Conservation (phyloP, 2,329 filamentous ascomycete species). For the Aulographum hederae region DNA sequence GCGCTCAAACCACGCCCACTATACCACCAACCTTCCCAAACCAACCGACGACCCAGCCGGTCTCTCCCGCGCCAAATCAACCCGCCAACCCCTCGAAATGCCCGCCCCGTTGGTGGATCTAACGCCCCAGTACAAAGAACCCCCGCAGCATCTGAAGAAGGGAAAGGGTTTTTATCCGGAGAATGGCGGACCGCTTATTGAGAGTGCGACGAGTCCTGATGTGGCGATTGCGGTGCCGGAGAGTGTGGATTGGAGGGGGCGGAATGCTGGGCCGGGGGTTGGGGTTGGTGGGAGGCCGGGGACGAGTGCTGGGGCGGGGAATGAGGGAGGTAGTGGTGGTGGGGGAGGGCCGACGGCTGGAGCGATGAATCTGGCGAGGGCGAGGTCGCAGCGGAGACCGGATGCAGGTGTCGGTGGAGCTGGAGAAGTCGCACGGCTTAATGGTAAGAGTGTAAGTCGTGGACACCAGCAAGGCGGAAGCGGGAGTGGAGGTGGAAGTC, state of each 20-base stretch:
- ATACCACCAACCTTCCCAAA: not conserved
- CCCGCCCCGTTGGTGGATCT: constrained; percentile 51
- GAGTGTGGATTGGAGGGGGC: constrained; percentile 8
- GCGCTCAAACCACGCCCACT: constrained; percentile 9
- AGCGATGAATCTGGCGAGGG: no score
- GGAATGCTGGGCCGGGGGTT: no score
- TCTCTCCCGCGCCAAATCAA: constrained; percentile 31
- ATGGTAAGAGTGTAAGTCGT: no score
- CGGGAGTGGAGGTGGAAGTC: no score
- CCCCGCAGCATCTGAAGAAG: constrained; percentile 38
- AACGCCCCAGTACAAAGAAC: constrained; percentile 43
- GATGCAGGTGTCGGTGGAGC: no score
- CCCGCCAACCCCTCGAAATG: constrained; percentile 14
- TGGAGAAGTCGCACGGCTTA: no score
- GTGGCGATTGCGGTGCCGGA: constrained; percentile 20
- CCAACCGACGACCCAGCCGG: constrained; percentile 19
- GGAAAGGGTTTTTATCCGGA: constrained; percentile 28
- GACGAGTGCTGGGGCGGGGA: no score
- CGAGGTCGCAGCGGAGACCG: no score
- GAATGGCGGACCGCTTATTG: constrained; percentile 19
- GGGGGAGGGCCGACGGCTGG: no score
- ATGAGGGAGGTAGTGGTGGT: no score
- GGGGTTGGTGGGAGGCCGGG: not conserved
- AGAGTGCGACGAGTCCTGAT: constrained; percentile 23
- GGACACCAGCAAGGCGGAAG: no score